phyloP scores from a whole-genome alignment of 805 yeast species.

The Wickerhamiella kurtzmanii region DNA sequence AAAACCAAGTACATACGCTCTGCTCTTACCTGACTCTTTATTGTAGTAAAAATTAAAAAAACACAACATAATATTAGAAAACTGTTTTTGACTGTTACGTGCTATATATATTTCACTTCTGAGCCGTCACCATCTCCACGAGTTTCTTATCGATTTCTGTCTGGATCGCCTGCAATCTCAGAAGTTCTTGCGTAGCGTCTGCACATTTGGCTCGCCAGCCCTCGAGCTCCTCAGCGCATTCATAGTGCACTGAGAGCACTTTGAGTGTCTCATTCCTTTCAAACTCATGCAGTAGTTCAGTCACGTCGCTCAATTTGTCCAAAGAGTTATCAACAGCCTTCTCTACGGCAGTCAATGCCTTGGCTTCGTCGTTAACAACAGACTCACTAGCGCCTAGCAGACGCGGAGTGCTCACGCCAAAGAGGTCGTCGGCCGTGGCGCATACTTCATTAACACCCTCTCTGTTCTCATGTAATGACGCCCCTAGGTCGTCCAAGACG shows the following conservation, averaged over 20 bases:
- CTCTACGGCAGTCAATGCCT: constrained; percentile 7
- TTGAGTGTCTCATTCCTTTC: neutral
- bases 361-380: constrained; percentile 5
- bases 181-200: constrained; percentile 9
- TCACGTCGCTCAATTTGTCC: constrained; percentile 1
- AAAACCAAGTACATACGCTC: neutral
- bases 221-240: constrained; percentile 6
- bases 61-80: neutral
- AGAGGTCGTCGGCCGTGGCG: constrained; percentile 13
- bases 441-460: constrained; percentile 15
- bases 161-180: constrained; percentile 3
- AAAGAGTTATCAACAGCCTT: constrained; percentile 2
- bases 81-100: too few relatives aligned
- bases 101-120: too few relatives aligned
- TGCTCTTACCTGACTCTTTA: neutral
- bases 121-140: constrained; percentile 2
- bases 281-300: constrained; percentile 4
- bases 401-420: constrained; percentile 9
- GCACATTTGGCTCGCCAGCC: constrained; percentile 12
- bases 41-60: neutral
- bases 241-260: neutral
- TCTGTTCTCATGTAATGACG: constrained; percentile 15
- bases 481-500: constrained; percentile 17
- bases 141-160: constrained; percentile 3
- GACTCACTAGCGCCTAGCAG: constrained; percentile 2